A percentile compares a stretch with the other conserved stretches of the same genome.
Conservation (phyloP, 2,329 filamentous ascomycete genomes). For the Colletotrichum eremochloae region DNA sequence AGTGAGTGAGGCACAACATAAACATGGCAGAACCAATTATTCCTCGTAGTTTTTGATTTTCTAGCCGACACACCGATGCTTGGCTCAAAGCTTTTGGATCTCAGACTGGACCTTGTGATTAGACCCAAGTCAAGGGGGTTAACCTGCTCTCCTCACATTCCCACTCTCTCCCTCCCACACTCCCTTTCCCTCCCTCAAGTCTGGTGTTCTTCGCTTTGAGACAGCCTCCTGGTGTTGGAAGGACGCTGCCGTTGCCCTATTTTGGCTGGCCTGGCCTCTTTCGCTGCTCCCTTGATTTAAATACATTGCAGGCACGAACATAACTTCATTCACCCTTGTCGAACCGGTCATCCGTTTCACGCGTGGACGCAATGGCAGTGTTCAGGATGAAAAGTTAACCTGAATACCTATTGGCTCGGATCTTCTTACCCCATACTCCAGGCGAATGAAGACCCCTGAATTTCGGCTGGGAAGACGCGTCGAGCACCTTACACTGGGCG, state of each 20-base stretch:
- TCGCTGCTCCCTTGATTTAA: constrained; percentile 14
- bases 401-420: not conserved
- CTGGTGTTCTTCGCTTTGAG: not conserved
- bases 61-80: not conserved
- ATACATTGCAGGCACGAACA: not conserved
- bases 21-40: not conserved
- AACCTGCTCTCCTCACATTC: constrained; percentile 20
- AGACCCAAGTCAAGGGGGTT: constrained; percentile 21
- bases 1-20: not conserved
- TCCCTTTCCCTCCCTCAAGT: constrained; percentile 5
- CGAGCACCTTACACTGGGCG: not conserved
- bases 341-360: not conserved
- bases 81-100: constrained; percentile 9
- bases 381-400: not conserved
- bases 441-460: not conserved
- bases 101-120: constrained; percentile 17
- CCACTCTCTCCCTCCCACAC: not conserved
- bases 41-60: not conserved
- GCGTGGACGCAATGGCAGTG: not conserved
- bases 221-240: not conserved
- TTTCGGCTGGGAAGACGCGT: not conserved
- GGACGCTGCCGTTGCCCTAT: not conserved
- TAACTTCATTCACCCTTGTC: constrained; percentile 13
- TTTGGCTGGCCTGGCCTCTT: not conserved
- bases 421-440: not conserved